These are phyloP conservation scores for Eucalyptus camaldulensis DNA, from an alignment of 345 rosid species.

Conservation along the genomic window DNA sequence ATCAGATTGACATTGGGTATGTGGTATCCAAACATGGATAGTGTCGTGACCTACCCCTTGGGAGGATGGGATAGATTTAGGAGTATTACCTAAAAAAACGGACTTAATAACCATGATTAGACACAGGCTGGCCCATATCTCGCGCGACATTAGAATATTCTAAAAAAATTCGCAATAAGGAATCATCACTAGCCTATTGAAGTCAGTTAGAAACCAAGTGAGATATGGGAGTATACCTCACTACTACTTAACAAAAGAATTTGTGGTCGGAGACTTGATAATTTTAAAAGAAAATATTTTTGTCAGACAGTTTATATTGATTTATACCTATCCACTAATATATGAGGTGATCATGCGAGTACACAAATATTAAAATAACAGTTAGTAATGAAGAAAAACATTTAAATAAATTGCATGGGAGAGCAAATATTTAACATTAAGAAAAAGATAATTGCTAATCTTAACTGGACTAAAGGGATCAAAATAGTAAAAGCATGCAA, in stretches of 20 bases:
- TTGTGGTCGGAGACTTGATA: accelerated
- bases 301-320: accelerated
- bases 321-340: accelerated
- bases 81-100: accelerated
- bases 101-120: too few species aligned
- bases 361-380: too few species aligned
- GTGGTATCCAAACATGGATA: too few species aligned
- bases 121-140: accelerated
- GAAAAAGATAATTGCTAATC: too few species aligned
- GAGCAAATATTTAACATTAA: too few species aligned
- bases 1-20: too few species aligned
- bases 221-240: accelerated
- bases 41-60: too few species aligned
- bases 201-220: accelerated
- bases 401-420: too few species aligned
- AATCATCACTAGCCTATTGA: too few species aligned
- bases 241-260: accelerated
- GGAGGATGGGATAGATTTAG: too few species aligned
- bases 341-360: accelerated
- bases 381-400: accelerated
- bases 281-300: accelerated
- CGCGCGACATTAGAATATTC: accelerated
- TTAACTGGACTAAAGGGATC: too few species aligned
- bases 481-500: too few species aligned
- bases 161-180: accelerated